A percentile compares a stretch with the other conserved stretches of the same genome.
Evolutionary conservation across 1,284 basidiomycete species (phyloP).

Genomic region (Cystobasidium slooffiae): DNA sequence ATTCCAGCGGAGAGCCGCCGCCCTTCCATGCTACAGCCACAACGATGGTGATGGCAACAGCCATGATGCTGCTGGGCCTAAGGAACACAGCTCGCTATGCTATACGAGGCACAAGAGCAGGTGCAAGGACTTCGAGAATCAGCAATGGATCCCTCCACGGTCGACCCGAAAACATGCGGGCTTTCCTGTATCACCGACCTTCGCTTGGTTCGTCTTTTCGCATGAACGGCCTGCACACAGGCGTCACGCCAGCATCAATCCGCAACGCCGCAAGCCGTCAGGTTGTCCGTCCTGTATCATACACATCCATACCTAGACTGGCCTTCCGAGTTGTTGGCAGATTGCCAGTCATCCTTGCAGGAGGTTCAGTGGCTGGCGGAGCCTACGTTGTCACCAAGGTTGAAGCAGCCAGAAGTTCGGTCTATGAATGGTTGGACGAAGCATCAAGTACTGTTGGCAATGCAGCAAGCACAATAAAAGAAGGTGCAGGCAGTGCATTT

Average conservation of each 20-base stretch:
- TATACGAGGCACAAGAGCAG: background rate
- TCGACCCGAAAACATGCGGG: constrained; percentile 2
- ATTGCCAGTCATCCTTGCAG: constrained; percentile 32
- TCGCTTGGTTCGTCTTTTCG: constrained; percentile 11
- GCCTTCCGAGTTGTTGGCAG: constrained; percentile 16
- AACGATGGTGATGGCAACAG: constrained; percentile 13
- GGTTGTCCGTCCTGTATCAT: constrained; percentile 19
- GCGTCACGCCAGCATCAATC: background rate
- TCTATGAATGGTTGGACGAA: constrained; percentile 30
- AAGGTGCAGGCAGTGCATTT: constrained; percentile 18
- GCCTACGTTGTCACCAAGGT: constrained; percentile 41
- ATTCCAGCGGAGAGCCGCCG: too few relatives aligned
- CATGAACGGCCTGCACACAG: constrained; percentile 30
- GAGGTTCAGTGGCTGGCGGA: constrained; percentile 36
- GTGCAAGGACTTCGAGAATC: background rate
- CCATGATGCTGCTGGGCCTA: constrained; percentile 14
- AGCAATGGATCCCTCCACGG: background rate
- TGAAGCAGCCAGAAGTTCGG: constrained; percentile 20
- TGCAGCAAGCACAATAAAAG: background rate
- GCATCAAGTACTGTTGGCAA: constrained; percentile 12
- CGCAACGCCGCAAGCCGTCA: background rate
- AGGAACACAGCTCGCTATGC: constrained; percentile 1
- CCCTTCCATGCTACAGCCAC: constrained; percentile 14
- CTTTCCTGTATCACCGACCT: constrained; percentile 18
- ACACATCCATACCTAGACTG: constrained; percentile 22